Percentiles rank a stretch among this genome's conserved stretches.
Conservation (phyloP, 345 rosid genomes). For the Salix purpurea region DNA sequence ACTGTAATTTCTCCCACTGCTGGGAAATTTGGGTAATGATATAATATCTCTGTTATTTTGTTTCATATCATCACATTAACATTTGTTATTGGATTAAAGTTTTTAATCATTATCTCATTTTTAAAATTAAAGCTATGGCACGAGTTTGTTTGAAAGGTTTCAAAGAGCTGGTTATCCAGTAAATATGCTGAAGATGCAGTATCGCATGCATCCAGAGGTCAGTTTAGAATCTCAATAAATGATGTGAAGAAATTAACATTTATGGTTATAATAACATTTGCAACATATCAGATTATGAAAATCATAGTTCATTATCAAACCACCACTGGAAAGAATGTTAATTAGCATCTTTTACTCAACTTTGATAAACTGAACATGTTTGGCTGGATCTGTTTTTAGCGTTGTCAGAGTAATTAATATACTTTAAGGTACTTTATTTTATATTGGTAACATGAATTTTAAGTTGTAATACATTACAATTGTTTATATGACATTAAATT, state of each 20-base stretch:
- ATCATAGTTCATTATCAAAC: neutral
- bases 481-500: too few species aligned
- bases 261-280: neutral
- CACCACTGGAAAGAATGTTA: neutral
- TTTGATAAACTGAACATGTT: neutral
- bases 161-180: conserved; percentile 97
- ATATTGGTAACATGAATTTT: too few species aligned
- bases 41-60: neutral
- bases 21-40: conserved; percentile 60
- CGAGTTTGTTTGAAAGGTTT: conserved; percentile 90
- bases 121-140: conserved; percentile 63
- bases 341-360: neutral
- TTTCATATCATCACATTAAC: neutral
- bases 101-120: conserved; percentile 4
- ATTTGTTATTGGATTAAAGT: neutral
- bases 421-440: too few species aligned
- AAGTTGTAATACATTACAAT: too few species aligned
- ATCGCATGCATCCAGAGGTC: conserved; percentile 98
- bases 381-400: neutral
- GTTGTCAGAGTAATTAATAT: neutral
- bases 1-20: conserved; percentile 89
- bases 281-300: neutral
- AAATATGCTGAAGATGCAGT: conserved; percentile 84
- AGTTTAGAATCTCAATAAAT: conserved; percentile 1
- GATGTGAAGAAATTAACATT: neutral